These are phyloP conservation scores for Cladorrhinum samala DNA, from an alignment of 495 filamentous ascomycete species.

Conservation along the genomic window DNA sequence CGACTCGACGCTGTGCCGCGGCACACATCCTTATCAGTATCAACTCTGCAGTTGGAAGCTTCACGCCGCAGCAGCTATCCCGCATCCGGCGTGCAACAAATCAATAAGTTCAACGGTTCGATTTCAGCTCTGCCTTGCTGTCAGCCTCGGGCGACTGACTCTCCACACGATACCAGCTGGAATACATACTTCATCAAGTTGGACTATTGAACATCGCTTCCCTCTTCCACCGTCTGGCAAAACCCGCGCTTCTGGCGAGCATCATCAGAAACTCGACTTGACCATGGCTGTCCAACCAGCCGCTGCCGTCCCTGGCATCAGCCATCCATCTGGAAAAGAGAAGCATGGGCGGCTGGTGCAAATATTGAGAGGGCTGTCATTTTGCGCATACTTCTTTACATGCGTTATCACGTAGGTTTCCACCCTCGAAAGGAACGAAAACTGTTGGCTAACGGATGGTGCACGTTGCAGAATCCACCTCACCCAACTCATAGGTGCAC, in stretches of 20 bases:
- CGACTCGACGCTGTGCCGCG: background rate
- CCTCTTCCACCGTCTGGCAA: too few relatives aligned
- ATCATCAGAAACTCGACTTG: background rate
- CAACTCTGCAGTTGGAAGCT: background rate
- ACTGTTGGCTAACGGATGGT: background rate
- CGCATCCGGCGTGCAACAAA: background rate
- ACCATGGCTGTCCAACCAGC: constrained; percentile 6
- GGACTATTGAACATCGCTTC: too few relatives aligned
- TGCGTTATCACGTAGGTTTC: constrained; percentile 42
- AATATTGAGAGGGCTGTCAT: constrained; percentile 54
- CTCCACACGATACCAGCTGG: background rate
- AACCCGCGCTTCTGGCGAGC: too few relatives aligned
- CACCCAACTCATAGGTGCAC: constrained; percentile 62
- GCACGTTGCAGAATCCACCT: constrained; percentile 46
- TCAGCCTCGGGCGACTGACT: background rate
- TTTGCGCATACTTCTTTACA: constrained; percentile 59
- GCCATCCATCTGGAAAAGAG: constrained; percentile 57
- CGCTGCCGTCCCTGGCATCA: constrained; percentile 7
- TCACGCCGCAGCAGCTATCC: background rate
- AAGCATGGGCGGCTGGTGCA: constrained; percentile 65
- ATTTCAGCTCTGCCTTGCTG: background rate
- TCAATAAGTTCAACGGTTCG: background rate
- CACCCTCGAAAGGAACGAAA: constrained; percentile 6
- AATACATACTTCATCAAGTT: too few relatives aligned
- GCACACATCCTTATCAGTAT: background rate